Base-by-base conservation (phyloP, 2,329 filamentous ascomycete genomes). In the Botryotinia globosa region DNA sequence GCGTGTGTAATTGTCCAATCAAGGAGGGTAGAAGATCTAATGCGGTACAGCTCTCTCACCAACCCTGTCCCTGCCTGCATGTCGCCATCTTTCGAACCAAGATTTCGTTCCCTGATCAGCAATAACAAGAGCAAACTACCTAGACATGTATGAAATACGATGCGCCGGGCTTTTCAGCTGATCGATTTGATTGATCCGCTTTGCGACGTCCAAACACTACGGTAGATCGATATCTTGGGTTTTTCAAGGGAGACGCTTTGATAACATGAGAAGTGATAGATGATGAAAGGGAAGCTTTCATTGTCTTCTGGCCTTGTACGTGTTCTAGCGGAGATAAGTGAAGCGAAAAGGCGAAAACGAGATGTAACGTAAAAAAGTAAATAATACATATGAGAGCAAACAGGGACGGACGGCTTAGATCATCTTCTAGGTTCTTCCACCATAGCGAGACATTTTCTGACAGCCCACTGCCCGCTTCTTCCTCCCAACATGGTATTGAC, bases 241-340 rank as follows among this genome's bases (percentile, higher is more conserved):
- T n/a, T 18, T 18, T 37, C 37, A 32, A 58, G 44, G 64, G 67
- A 63, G 56, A 63, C 75, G 73, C 74, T 72, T 74, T 73, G 73
- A 75, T 29, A 22, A 32, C 39, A 65, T 34, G 34, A 72, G 48
- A 62, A 29, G 61, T 65, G 65, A 68, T 34, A 68, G 73, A 63
- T 63, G 34, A 58, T 51, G 42, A 54, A 71, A 65, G 63, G 63
- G 56, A 72, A 69, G 64, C 71, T 66, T 69, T 72, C 70, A 64
- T 64, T 48, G 16, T 51, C 45, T 37, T 29, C 48, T 56, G 12
- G 48, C 25, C 48, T n/a, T 54, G 25, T 42, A 42, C 34, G 34
- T 34, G 14, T 42, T 42, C 48, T 22, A 22, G n/a, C 25, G 48
- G 65, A 56, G 25, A 42, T 39, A 39, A 56, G 39, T 34, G 48